Base-by-base conservation (phyloP, 257 asterid genomes). In the Solanum lycopersicoides region DNA sequence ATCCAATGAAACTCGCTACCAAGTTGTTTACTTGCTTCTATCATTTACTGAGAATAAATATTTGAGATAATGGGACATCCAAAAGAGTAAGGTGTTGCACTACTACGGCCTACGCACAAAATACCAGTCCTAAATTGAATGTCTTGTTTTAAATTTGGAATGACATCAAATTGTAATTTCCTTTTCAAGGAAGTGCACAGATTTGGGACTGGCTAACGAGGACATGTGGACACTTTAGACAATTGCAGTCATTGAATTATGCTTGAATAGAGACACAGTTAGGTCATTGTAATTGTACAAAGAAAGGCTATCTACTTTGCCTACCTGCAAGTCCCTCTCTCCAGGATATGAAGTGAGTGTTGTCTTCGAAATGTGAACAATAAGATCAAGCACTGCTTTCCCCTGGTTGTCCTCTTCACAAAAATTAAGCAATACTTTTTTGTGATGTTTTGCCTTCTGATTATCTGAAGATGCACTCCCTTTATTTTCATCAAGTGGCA, bases 291-390 rank as follows among this genome's bases (percentile, higher is more conserved):
- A 39, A 74, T 74, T 39, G 56, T 39, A 74, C 20, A 74, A 80
- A 20, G 84, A 90, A 84, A 60, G 76, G 80, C 45, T 75, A 87
- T 77, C 82, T 56, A 86, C 69, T 86, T 74, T 69, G 69, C 84
- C 77, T 88, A 95, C 99, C 97, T 95, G 99, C 95, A 97, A 91
- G 91, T 94, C 91, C 91, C 93, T 97, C 95, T 97, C 99, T 86
- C 98, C 98, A 63, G 99, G 98, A 92, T 93, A 97, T 77, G 99
- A 95, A 89, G 93, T 93, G 90, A 97, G 94, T 85, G 94, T 88
- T 77, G 88, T 89, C 87, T 91, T 92, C 47, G 98, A 92, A 88
- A 97, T 92, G 88, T 94, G 98, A 87, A 95, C 88, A 84, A 95
- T 90, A 84, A 93, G 91, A 90, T 97, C 96, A 89, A 97, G 98